Evolutionary conservation across 371 early-diverging fungal genomes (phyloP).

Genomic region (Mucor ambiguus): DNA sequence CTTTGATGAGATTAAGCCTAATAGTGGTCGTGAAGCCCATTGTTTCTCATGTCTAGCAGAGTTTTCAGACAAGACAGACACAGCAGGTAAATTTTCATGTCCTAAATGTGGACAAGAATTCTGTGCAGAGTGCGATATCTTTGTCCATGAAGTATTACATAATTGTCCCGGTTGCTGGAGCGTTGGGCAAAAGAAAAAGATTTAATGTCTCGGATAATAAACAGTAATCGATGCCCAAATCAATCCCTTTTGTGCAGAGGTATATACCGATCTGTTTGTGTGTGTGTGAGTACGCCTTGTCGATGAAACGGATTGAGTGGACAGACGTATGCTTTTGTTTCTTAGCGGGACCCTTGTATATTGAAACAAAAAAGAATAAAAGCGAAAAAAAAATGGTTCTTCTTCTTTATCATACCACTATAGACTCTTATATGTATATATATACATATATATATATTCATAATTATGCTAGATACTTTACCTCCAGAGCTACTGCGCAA

Average conservation of each 20-base stretch:
- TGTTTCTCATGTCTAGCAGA: conserved; percentile 50
- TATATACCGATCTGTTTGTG: not conserved
- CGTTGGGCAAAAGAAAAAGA: conserved; percentile 25
- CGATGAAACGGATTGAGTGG: not conserved
- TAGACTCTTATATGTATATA: not conserved
- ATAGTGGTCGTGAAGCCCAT: conserved; percentile 29
- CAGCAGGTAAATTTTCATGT: conserved; percentile 64
- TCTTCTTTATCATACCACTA: not conserved
- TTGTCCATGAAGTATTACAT: conserved; percentile 91
- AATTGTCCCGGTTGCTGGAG: conserved; percentile 90
- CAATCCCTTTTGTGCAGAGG: not conserved
- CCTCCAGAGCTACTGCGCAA: conserved; percentile 25
- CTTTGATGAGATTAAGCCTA: conserved; percentile 56
- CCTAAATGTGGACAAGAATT: conserved; percentile 79
- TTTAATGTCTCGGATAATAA: conserved; percentile 18
- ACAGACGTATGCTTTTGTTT: not conserved
- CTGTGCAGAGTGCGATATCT: conserved; percentile 94
- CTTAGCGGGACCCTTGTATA: conserved; percentile 11
- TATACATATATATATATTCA: not conserved
- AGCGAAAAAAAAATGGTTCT: not conserved
- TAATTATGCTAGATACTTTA: conserved; percentile 9
- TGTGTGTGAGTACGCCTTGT: not conserved
- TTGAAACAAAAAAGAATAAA: conserved; percentile 1
- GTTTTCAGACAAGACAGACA: conserved; percentile 39
- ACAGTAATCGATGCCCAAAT: not conserved